Percentiles rank a stretch among this genome's conserved stretches.
phyloP scores from a whole-genome alignment of 2,329 filamentous ascomycete genomes.

The Ophiostoma novo-ulmi region DNA sequence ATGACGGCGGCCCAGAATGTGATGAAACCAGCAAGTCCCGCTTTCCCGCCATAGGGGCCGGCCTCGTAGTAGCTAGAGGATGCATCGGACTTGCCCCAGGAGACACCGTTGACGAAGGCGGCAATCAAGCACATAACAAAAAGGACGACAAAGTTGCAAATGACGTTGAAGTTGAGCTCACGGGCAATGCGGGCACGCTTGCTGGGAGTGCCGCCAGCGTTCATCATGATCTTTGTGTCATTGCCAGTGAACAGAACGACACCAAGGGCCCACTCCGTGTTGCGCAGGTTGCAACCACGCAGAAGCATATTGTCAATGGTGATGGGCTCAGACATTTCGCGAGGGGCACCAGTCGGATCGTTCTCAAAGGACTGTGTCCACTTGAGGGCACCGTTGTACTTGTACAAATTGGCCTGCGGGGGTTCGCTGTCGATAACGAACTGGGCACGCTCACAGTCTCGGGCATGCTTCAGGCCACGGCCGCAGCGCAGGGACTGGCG shows the following conservation, averaged over 20 bases:
- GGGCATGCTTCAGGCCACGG: constrained; percentile 75
- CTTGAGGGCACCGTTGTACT: constrained; percentile 83
- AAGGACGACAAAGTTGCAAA: constrained; percentile 91
- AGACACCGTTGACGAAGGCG: constrained; percentile 76
- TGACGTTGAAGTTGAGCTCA: constrained; percentile 93
- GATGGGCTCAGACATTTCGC: constrained; percentile 85
- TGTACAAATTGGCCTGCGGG: constrained; percentile 89
- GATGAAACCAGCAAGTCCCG: constrained; percentile 81
- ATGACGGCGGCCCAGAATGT: constrained; percentile 95
- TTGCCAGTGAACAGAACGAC: constrained; percentile 91
- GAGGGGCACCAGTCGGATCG: constrained; percentile 56
- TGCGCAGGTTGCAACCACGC: constrained; percentile 86
- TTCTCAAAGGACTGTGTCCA: constrained; percentile 70
- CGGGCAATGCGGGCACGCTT: constrained; percentile 88
- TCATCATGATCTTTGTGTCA: constrained; percentile 99
- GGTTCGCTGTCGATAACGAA: constrained; percentile 87
- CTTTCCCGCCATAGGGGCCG: constrained; percentile 69
- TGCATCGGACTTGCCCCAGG: constrained; percentile 69
- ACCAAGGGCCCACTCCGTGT: constrained; percentile 93
- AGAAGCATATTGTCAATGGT: constrained; percentile 93
- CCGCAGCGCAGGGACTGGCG: constrained; percentile 85
- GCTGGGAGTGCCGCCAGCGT: constrained; percentile 88
- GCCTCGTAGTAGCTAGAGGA: constrained; percentile 81
- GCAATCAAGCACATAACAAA: constrained; percentile 84
- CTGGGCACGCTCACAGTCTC: constrained; percentile 83